Percentiles rank a stretch among this genome's conserved stretches.
phyloP scores from a whole-genome alignment of 768 basidiomycete genomes.

The Amanita fuliginea region DNA sequence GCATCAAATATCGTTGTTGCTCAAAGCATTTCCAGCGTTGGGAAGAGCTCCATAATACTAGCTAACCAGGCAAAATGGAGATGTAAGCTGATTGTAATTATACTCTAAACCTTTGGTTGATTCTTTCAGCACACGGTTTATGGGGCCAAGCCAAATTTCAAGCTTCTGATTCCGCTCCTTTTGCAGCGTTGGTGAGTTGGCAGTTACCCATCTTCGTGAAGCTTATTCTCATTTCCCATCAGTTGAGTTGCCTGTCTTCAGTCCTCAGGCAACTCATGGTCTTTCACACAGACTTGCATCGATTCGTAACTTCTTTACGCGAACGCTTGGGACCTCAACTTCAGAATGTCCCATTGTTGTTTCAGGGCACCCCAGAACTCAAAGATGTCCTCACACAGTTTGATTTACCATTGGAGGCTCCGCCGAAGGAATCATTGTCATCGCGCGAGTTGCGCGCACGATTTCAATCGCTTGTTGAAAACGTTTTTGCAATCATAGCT shows the following conservation, averaged over 20 bases:
- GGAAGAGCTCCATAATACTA: constrained; percentile 65
- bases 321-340: constrained; percentile 59
- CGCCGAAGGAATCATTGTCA: constrained; percentile 38
- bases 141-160: constrained; percentile 76
- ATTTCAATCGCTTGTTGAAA: constrained; percentile 62
- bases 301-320: constrained; percentile 49
- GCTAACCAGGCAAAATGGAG: constrained; percentile 66
- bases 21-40: constrained; percentile 29
- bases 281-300: constrained; percentile 58
- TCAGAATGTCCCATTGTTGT: constrained; percentile 57
- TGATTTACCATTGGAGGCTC: constrained; percentile 37
- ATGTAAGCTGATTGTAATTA: constrained; percentile 23
- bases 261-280: constrained; percentile 68
- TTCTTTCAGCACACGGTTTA: constrained; percentile 43
- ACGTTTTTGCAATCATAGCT: constrained; percentile 56
- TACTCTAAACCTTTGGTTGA: constrained; percentile 7
- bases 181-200: constrained; percentile 42
- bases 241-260: constrained; percentile 61
- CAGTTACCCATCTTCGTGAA: constrained; percentile 2
- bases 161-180: constrained; percentile 53
- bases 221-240: not conserved
- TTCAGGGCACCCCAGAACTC: constrained; percentile 62
- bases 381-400: constrained; percentile 49
- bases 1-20: not conserved
- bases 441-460: constrained; percentile 54